phyloP scores from a whole-genome alignment of 257 asterid species.

The Eucommia ulmoides region DNA sequence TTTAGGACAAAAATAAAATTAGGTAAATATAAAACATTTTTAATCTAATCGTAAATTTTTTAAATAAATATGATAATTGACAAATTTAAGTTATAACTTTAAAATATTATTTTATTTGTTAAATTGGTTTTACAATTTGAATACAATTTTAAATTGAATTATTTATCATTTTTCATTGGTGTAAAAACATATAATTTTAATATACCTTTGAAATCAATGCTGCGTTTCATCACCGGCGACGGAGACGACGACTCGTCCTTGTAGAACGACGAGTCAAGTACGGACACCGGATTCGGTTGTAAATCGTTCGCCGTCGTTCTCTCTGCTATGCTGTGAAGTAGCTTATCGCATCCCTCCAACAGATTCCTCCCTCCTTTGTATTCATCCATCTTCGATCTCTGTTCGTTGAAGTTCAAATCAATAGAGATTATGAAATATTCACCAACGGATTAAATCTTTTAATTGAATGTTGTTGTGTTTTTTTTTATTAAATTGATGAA shows the following conservation, averaged over 20 bases:
- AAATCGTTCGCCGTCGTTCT: conserved; percentile 48
- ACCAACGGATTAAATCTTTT: background rate
- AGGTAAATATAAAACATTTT: too few species aligned
- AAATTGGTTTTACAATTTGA: too few species aligned
- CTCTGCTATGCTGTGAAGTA: conserved; percentile 83
- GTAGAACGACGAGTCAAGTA: conserved; percentile 85
- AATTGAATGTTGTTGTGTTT: background rate
- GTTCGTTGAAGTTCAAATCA: background rate
- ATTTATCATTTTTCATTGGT: too few species aligned
- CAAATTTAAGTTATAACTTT: too few species aligned
- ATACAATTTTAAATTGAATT: too few species aligned
- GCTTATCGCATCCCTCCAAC: conserved; percentile 83
- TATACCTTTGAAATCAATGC: conserved; percentile 69
- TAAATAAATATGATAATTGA: too few species aligned
- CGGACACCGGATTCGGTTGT: conserved; percentile 95
- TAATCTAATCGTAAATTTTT: too few species aligned
- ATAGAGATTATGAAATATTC: too few species aligned
- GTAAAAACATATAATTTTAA: too few species aligned
- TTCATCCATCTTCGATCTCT: conserved; percentile 64
- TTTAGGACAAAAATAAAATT: too few species aligned
- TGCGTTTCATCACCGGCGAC: conserved; percentile 66
- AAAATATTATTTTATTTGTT: too few species aligned
- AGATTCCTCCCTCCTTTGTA: conserved; percentile 56
- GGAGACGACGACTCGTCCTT: conserved; percentile 72
- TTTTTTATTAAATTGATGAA: conserved; percentile 4